phyloP scores from a whole-genome alignment of 2,329 filamentous ascomycete species.

The Huntiella savannae region DNA sequence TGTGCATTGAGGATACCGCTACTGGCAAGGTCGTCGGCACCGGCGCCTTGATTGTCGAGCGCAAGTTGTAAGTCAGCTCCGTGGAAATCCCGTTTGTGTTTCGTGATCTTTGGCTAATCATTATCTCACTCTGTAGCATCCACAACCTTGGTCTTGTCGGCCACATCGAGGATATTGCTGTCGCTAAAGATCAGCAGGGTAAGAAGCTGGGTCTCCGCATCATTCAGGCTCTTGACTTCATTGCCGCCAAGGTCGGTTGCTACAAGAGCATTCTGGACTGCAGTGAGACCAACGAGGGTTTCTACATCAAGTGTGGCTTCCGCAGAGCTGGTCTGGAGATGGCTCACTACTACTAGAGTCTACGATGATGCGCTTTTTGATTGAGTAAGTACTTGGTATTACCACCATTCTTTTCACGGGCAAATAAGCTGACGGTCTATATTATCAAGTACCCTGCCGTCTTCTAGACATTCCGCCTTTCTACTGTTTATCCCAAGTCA shows the following conservation, averaged over 20 bases:
- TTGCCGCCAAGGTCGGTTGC: constrained; percentile 76
- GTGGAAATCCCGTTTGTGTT: background rate
- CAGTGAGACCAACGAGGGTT: constrained; percentile 87
- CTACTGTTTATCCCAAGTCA: no score
- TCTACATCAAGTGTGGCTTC: constrained; percentile 97
- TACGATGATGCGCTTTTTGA: no score
- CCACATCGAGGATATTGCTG: constrained; percentile 95
- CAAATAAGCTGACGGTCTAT: no score
- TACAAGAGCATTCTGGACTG: constrained; percentile 97
- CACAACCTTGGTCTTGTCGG: constrained; percentile 68
- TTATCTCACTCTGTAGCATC: constrained; percentile 31
- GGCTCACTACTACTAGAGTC: constrained; percentile 71
- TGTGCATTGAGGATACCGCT: constrained; percentile 59
- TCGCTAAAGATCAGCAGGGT: constrained; percentile 85
- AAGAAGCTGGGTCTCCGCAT: constrained; percentile 88
- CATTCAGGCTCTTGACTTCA: constrained; percentile 80
- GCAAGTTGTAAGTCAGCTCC: constrained; percentile 54
- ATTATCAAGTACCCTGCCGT: no score
- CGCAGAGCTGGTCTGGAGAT: constrained; percentile 83
- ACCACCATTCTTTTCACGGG: no score
- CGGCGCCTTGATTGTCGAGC: constrained; percentile 76
- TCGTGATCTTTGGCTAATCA: no score
- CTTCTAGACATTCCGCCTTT: no score
- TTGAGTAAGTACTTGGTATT: no score
- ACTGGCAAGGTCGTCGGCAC: constrained; percentile 63